Base-by-base conservation (phyloP, 176 grass and related monocot species). In the Oryza australiensis region DNA sequence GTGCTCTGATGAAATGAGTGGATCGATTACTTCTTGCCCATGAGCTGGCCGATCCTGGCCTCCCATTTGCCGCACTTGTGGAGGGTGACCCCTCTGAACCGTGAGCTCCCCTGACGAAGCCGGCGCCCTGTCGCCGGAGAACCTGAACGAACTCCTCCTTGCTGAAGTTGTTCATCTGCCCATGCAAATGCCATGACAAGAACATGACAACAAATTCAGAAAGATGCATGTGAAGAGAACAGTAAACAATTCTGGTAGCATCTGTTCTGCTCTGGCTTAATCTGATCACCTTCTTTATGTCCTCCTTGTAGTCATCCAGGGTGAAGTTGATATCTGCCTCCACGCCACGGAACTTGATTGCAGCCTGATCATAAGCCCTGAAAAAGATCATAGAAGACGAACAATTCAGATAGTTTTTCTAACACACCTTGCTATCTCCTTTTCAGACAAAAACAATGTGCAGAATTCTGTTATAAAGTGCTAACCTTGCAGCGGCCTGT, bases 1-100 rank as follows among this genome's bases (percentile, higher is more conserved):
- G 27, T 57, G 82, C 20, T 45, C 35, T 27, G n/a, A 49, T 29
- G 20, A 33, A 38, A 38, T 22, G 15, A n/a, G 13, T 55, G 42
- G n/a, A 2, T 29, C 9, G 6, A 37, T 83, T 80, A 94, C 92
- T 94, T 94, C 49, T 94, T 94, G 69, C 87, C 89, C 92, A 89
- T 84, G 74, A 92, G 86, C 51, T 92, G 87, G 26, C 89, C 82
- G 55, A 92, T 87, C 83, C 92, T 68, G 76, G 85, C 84, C 81
- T 94, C 92, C 92, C 92, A 94, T 78, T 87, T 92, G 57, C 92
- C 89, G 77, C 92, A 92, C 83, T 94, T 94, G 78, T 92, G 92
- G 70, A 88, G 76, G 48, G 92, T 89, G 74, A 94, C 89, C 6
- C 92, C 89, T 38, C 84, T 75, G 84, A 87, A 94, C 60, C 83